A percentile compares a stretch with the other conserved stretches of the same genome.
phyloP scores from a whole-genome alignment of 1,284 basidiomycete species.

The Cerioporus squamosus region DNA sequence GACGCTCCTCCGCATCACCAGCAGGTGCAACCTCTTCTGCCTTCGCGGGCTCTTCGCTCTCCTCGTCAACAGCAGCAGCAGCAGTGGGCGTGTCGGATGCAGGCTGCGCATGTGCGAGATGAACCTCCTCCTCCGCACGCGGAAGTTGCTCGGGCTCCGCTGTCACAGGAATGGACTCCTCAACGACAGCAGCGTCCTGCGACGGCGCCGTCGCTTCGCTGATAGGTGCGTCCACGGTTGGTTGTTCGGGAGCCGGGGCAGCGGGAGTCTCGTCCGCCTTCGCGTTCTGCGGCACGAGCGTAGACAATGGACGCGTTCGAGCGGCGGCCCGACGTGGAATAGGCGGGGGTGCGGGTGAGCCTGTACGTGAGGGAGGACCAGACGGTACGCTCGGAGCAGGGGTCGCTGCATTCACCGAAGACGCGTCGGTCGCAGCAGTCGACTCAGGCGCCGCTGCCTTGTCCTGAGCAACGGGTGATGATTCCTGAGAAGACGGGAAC shows the following conservation, averaged over 20 bases:
- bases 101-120: background rate
- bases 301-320: conserved; percentile 34
- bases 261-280: conserved; percentile 1
- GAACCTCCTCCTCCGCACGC: background rate
- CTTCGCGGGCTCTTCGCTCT: background rate
- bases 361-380: conserved; percentile 20
- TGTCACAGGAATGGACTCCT: background rate
- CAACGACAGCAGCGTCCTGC: background rate
- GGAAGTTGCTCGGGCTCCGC: conserved; percentile 1
- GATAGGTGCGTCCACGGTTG: too few relatives aligned
- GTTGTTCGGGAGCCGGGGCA: background rate
- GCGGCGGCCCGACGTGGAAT: conserved; percentile 59
- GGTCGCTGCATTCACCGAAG: conserved; percentile 3
- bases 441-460: background rate
- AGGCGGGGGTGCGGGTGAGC: conserved; percentile 50
- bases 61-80: background rate
- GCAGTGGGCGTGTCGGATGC: background rate
- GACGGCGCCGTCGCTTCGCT: background rate
- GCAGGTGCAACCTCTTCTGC: background rate
- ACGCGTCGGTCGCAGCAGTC: background rate
- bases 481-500: conserved; percentile 45
- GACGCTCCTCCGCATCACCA: background rate
- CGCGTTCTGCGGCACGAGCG: conserved; percentile 2
- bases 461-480: conserved; percentile 14
- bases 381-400: background rate